Conservation (phyloP, 768 basidiomycete species). For the Brasilioporus rufonigricans region DNA sequence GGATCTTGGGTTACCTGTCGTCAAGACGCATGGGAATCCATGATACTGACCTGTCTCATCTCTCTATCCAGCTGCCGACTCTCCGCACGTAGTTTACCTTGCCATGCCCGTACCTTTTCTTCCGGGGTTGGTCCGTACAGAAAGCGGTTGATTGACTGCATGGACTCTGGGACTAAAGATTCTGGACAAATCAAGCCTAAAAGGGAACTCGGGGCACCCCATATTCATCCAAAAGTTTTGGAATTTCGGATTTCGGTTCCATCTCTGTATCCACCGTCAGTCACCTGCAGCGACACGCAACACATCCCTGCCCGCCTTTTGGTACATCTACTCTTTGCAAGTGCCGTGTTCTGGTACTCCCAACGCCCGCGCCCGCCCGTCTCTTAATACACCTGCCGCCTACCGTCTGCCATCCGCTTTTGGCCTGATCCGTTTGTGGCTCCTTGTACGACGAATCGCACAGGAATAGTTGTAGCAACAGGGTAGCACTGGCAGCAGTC, state of each 20-base stretch:
- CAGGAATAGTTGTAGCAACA: not conserved
- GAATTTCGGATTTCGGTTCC: too few relatives aligned
- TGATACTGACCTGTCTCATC: slow-evolving; percentile 82
- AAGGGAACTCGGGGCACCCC: slow-evolving; percentile 6
- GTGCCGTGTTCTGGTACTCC: too few relatives aligned
- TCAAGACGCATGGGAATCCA: slow-evolving; percentile 9
- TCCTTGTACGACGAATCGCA: too few relatives aligned
- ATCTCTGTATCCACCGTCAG: too few relatives aligned
- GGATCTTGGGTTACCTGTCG: slow-evolving; percentile 11
- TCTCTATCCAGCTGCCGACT: slow-evolving; percentile 86
- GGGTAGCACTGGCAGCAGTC: not conserved
- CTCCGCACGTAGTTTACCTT: slow-evolving; percentile 79
- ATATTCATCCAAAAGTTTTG: too few relatives aligned
- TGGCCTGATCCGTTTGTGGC: too few relatives aligned
- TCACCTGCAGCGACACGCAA: too few relatives aligned
- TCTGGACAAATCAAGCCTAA: slow-evolving; percentile 9
- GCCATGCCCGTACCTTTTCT: slow-evolving; percentile 91
- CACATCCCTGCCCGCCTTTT: too few relatives aligned
- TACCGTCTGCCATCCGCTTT: too few relatives aligned
- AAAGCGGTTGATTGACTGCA: slow-evolving; percentile 90
- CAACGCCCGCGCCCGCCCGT: too few relatives aligned
- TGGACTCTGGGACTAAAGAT: slow-evolving; percentile 29
- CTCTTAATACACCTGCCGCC: too few relatives aligned
- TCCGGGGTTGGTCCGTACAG: slow-evolving; percentile 96
- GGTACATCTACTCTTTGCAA: too few relatives aligned